Conservation (phyloP, 306 rosid genomes). For the Vigna trinervia region DNA sequence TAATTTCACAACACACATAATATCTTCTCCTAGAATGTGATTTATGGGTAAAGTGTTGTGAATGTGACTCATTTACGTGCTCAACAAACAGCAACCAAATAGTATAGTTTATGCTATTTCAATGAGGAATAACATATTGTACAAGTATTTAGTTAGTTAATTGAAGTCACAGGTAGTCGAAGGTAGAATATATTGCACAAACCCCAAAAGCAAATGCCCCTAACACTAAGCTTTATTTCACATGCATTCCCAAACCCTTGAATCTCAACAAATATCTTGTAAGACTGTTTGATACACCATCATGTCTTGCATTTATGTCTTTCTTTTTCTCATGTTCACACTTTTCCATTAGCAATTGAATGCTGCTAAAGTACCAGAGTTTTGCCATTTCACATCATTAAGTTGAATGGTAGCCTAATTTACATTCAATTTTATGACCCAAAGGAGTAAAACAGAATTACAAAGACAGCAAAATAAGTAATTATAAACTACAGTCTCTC, state of each 20-base stretch:
- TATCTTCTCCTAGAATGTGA: constrained; percentile 3
- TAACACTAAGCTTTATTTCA: constrained; percentile 26
- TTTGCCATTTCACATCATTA: constrained; percentile 13
- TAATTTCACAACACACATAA: constrained; percentile 15
- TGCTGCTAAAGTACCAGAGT: background rate
- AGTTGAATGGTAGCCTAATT: background rate
- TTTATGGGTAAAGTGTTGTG: constrained; percentile 31
- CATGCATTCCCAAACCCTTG: constrained; percentile 17
- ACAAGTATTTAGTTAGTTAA: constrained; percentile 17
- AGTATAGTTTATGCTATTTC: constrained; percentile 1
- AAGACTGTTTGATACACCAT: background rate
- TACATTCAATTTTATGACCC: constrained; percentile 10
- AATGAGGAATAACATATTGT: constrained; percentile 35
- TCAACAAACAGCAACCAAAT: constrained; percentile 37
- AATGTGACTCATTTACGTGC: constrained; percentile 39
- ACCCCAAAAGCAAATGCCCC: constrained; percentile 30
- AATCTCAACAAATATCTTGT: constrained; percentile 1
- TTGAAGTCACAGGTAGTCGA: constrained; percentile 27
- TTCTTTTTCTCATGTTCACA: background rate
- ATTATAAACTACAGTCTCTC: constrained; percentile 21
- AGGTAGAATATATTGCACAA: constrained; percentile 27
- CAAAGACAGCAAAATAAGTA: constrained; percentile 11
- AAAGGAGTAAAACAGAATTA: background rate
- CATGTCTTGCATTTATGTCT: background rate
- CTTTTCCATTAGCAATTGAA: background rate